Evolutionary conservation across 495 filamentous ascomycete genomes (phyloP).

Genomic region (Penicillium fimorum): DNA sequence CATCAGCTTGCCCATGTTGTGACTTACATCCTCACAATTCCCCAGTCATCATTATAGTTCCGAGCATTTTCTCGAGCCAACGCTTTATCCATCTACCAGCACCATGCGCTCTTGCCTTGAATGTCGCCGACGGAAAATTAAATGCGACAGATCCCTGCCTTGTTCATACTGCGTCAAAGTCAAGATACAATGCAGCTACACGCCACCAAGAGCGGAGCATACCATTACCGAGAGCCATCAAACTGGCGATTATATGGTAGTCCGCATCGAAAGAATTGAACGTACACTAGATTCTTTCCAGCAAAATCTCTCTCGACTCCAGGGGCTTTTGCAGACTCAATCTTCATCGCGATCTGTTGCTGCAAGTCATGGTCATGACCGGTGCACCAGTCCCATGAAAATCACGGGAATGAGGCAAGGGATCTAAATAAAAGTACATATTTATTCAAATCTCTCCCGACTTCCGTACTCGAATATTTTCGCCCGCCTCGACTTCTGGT

Average conservation of each 20-base stretch:
- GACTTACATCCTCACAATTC: background rate
- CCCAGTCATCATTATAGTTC: background rate
- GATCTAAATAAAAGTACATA: background rate
- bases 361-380: background rate
- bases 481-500: constrained; percentile 10
- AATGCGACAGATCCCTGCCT: constrained; percentile 49
- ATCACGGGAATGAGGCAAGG: background rate
- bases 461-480: background rate
- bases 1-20: background rate
- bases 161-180: constrained; percentile 48
- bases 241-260: background rate
- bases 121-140: constrained; percentile 55
- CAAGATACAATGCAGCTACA: constrained; percentile 24
- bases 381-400: background rate
- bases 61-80: background rate
- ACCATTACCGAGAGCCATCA: background rate
- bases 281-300: constrained; percentile 6
- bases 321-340: constrained; percentile 7
- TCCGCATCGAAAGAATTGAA: constrained; percentile 19
- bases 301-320: constrained; percentile 13
- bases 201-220: constrained; percentile 5
- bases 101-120: constrained; percentile 43
- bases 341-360: background rate
- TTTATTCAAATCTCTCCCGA: background rate
- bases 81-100: background rate